These are phyloP conservation scores for Ophiostoma populinum DNA, from an alignment of 2,329 filamentous ascomycete genomes.

Conservation along the genomic window DNA sequence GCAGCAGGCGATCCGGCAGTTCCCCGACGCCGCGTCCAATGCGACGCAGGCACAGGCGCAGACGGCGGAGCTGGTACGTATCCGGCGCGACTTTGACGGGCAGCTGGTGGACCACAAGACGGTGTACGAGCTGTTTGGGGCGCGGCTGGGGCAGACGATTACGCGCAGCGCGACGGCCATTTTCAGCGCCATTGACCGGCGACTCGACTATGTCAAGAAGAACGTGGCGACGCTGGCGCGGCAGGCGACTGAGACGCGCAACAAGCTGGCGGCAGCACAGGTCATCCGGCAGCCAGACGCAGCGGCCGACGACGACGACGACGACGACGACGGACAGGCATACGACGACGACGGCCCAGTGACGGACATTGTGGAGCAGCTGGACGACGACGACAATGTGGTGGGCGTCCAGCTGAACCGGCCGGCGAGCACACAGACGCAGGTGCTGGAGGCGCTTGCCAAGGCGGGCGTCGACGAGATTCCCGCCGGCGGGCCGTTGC, in stretches of 20 bases:
- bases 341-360: conserved; percentile 54
- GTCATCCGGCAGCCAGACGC: conserved; percentile 37
- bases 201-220: conserved; percentile 77
- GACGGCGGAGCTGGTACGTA: conserved; percentile 36
- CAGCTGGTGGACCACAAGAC: conserved; percentile 43
- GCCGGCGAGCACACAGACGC: conserved; percentile 49
- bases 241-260: conserved; percentile 50
- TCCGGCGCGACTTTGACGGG: conserved; percentile 42
- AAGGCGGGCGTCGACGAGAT: conserved; percentile 50
- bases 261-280: conserved; percentile 48
- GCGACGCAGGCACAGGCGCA: not conserved
- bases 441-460: conserved; percentile 53
- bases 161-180: conserved; percentile 43
- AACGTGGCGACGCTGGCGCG: conserved; percentile 63
- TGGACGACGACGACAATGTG: conserved; percentile 82
- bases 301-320: conserved; percentile 23
- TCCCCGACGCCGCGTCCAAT: conserved; percentile 21
- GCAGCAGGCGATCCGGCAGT: not conserved
- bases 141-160: conserved; percentile 17
- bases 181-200: conserved; percentile 47
- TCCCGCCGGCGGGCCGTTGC: conserved; percentile 5
- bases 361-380: conserved; percentile 79
- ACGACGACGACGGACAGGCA: conserved; percentile 45
- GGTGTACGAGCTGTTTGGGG: conserved; percentile 30
- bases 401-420: conserved; percentile 47